Evolutionary conservation across 495 filamentous ascomycete genomes (phyloP).

Genomic region (Hypoxylon fragiforme): DNA sequence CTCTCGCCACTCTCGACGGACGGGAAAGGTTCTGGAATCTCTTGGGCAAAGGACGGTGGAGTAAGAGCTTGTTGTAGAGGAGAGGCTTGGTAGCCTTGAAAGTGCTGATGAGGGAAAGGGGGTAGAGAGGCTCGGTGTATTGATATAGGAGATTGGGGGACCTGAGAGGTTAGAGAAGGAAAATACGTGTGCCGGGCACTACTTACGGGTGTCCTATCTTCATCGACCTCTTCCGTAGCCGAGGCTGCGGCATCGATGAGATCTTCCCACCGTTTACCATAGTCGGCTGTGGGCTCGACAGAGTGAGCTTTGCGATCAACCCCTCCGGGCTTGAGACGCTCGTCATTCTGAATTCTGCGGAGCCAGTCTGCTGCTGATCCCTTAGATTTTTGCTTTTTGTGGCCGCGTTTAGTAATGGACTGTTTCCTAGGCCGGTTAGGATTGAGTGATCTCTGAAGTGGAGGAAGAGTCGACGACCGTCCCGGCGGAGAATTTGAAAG

Average conservation of each 20-base stretch:
- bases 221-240: conserved; percentile 88
- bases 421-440: conserved; percentile 76
- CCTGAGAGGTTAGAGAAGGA: conserved; percentile 53
- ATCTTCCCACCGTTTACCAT: conserved; percentile 91
- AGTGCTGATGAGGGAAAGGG: conserved; percentile 63
- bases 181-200: conserved; percentile 35
- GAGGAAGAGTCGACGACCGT: conserved; percentile 83
- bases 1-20: conserved; percentile 73
- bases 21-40: conserved; percentile 74
- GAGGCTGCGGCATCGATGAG: conserved; percentile 89
- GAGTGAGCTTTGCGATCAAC: conserved; percentile 81
- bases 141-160: conserved; percentile 67
- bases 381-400: conserved; percentile 76
- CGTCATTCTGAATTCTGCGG: conserved; percentile 53
- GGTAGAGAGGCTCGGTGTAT: conserved; percentile 78
- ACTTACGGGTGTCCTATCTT: conserved; percentile 79
- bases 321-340: conserved; percentile 65
- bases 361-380: conserved; percentile 54
- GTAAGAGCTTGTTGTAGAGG: conserved; percentile 85
- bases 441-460: conserved; percentile 66
- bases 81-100: conserved; percentile 79
- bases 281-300: conserved; percentile 76
- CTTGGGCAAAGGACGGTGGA: conserved; percentile 69
- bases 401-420: conserved; percentile 76
- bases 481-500: conserved; percentile 79